phyloP scores from a whole-genome alignment of 176 grass and related monocot species.

The Olyra latifolia region DNA sequence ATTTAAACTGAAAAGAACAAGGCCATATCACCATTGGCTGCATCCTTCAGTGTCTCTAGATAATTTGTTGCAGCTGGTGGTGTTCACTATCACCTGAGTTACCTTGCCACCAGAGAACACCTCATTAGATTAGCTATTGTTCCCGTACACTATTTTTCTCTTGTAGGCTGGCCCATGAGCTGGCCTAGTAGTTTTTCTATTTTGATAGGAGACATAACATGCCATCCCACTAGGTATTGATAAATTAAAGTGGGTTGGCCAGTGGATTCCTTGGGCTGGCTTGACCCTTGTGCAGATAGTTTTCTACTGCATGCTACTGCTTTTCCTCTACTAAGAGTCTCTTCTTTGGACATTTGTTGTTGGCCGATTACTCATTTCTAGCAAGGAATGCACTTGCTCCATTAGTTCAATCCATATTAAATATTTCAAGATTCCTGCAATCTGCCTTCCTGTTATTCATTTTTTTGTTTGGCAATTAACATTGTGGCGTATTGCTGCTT shows the following conservation, averaged over 20 bases:
- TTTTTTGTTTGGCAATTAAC: constrained; percentile 3
- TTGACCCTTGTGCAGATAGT: background rate
- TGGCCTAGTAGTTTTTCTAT: background rate
- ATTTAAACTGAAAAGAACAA: no score
- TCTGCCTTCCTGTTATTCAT: background rate
- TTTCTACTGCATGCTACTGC: background rate
- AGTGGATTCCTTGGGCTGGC: background rate
- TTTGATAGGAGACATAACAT: background rate
- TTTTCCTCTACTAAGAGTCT: background rate
- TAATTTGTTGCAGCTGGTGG: background rate
- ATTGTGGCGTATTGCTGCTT: background rate
- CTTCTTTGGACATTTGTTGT: background rate
- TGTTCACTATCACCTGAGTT: no score
- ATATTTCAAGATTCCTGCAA: background rate
- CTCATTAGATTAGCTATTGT: background rate
- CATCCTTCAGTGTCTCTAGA: background rate
- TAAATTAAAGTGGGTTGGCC: background rate
- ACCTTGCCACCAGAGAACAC: background rate
- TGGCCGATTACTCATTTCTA: background rate
- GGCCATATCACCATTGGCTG: background rate
- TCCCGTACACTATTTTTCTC: background rate
- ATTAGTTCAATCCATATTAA: background rate
- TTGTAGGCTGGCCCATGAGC: background rate
- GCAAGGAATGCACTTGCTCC: background rate
- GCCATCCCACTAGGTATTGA: background rate